These are phyloP conservation scores for Trichoderma endophyticum DNA, from an alignment of 2,329 filamentous ascomycete species.

Conservation along the genomic window DNA sequence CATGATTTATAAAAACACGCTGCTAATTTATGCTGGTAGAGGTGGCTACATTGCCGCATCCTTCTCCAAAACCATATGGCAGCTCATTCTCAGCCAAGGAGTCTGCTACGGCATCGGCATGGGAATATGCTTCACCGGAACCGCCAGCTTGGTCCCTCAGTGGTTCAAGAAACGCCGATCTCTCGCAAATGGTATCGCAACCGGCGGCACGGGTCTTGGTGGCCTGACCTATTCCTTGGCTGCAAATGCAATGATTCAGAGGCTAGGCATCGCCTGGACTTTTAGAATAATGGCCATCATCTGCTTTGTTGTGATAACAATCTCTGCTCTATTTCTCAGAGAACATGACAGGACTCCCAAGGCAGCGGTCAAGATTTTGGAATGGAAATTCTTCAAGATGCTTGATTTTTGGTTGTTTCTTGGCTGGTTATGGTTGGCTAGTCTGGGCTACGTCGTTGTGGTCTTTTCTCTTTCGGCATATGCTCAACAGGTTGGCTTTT, in stretches of 20 bases:
- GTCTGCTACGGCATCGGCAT: conserved; percentile 73
- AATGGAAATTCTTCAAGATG: conserved; percentile 58
- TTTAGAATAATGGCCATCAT: conserved; percentile 64
- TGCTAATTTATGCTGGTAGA: neutral
- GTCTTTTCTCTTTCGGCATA: conserved; percentile 75
- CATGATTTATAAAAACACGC: neutral
- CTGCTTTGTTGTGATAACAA: conserved; percentile 60
- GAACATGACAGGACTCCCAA: conserved; percentile 71
- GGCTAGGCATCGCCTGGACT: conserved; percentile 64
- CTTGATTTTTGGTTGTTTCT: conserved; percentile 63
- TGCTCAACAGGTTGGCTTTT: conserved; percentile 63
- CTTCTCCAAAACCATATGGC: conserved; percentile 62
- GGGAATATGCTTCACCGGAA: conserved; percentile 71
- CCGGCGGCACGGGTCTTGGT: conserved; percentile 68
- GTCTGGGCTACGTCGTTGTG: conserved; percentile 71
- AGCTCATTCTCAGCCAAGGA: conserved; percentile 72
- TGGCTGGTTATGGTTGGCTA: conserved; percentile 65
- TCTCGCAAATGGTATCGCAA: conserved; percentile 65
- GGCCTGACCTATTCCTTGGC: conserved; percentile 67
- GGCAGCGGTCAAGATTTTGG: conserved; percentile 62
- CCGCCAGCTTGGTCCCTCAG: conserved; percentile 65
- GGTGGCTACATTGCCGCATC: conserved; percentile 58
- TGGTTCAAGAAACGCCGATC: conserved; percentile 71
- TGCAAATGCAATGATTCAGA: conserved; percentile 64
- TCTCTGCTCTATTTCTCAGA: conserved; percentile 60